Conservation (phyloP, 2,329 filamentous ascomycete genomes). For the Aureobasidium sp. region DNA sequence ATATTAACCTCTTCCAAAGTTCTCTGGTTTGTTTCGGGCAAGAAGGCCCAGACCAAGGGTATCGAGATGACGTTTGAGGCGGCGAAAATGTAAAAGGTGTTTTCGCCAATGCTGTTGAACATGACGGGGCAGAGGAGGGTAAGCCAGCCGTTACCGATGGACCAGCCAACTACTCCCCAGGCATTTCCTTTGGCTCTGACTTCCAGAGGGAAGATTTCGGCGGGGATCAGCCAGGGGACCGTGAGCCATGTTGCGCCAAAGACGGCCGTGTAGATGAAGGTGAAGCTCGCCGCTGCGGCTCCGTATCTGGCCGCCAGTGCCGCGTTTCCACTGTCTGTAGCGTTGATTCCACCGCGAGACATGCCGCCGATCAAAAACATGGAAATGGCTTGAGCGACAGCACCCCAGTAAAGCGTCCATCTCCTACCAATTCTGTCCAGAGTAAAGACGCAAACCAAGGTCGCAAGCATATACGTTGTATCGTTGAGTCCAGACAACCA, state of each 20-base stretch:
- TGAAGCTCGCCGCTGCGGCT: conserved; percentile 59
- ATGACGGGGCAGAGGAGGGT: conserved; percentile 42
- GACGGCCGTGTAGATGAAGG: conserved; percentile 61
- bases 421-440: conserved; percentile 30
- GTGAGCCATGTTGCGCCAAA: conserved; percentile 60
- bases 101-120: conserved; percentile 58
- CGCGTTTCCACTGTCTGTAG: conserved; percentile 21
- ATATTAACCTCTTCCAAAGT: conserved; percentile 50
- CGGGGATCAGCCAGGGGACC: conserved; percentile 44
- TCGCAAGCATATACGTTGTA: conserved; percentile 30
- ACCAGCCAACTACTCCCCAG: conserved; percentile 70
- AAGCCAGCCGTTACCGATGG: conserved; percentile 59
- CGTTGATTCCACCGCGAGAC: conserved; percentile 24
- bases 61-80: conserved; percentile 60
- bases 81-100: conserved; percentile 68
- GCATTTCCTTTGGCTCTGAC: conserved; percentile 68
- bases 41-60: conserved; percentile 65
- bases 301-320: conserved; percentile 31
- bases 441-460: conserved; percentile 31
- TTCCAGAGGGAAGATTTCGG: conserved; percentile 67
- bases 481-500: conserved; percentile 38
- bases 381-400: conserved; percentile 28
- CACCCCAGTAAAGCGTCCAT: conserved; percentile 31
- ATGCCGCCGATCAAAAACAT: conserved; percentile 31
- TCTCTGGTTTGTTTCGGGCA: conserved; percentile 58